Conservation (phyloP, 225 moss, liverwort and hornwort species). For the Anthoceros angustus region DNA sequence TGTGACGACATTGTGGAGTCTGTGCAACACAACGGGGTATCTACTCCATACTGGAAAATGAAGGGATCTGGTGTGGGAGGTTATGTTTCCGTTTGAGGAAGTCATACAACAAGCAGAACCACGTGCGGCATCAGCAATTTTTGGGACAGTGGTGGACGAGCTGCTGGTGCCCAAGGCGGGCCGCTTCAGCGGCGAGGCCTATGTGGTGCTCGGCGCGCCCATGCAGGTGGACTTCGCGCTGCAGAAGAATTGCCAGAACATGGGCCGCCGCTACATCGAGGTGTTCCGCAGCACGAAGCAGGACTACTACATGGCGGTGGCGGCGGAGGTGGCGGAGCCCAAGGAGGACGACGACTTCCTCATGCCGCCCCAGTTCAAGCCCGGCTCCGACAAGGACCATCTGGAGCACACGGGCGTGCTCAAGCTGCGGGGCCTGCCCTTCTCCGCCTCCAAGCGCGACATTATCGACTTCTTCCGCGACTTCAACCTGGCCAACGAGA, state of each 20-base stretch:
- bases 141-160: constrained; percentile 80
- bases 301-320: constrained; percentile 71
- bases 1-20: no score
- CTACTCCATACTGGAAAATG: no score
- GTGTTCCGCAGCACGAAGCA: constrained; percentile 85
- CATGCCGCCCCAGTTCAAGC: constrained; percentile 17
- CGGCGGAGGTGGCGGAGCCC: constrained; percentile 51
- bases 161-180: constrained; percentile 73
- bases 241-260: constrained; percentile 78
- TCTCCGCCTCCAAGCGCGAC: constrained; percentile 70
- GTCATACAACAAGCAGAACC: no score
- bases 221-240: constrained; percentile 81
- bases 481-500: constrained; percentile 56
- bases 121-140: no score
- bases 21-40: no score
- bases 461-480: constrained; percentile 74
- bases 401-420: constrained; percentile 53
- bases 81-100: no score
- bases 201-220: constrained; percentile 67
- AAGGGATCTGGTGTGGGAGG: no score
- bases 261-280: constrained; percentile 79
- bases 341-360: constrained; percentile 32
- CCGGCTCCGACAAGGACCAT: constrained; percentile 42
- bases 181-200: constrained; percentile 71
- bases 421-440: constrained; percentile 79